Evolutionary conservation across 2,329 filamentous ascomycete genomes (phyloP), one percentile per base, ranked within the genome.

Genomic region (Chrysoporthe puriensis): DNA sequence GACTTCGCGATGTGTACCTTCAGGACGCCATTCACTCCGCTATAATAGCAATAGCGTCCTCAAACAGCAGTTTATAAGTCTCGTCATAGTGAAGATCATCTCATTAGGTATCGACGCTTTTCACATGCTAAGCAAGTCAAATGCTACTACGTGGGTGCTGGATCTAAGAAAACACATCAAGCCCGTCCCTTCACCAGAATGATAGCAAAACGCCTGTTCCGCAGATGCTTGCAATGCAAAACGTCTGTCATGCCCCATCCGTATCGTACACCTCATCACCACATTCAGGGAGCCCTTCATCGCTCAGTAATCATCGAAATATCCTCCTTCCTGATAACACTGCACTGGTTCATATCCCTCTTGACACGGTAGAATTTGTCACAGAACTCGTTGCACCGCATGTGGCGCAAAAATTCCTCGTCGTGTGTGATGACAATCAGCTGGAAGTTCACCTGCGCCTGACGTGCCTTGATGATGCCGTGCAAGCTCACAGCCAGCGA

Each of bases 341-440:
- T 97, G 77, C 97, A 95, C 81, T 97, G 94, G 73, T 87, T 88
- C 73, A 91, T 88, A 76, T 97, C 91, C 63, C 96, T 85, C 70
- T 87, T 91, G 13, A 99, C 92, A 4, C 94, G 88, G 80, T 92
- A 98, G 77, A 97, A 99, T 71, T 90, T 89, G 79, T 98, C 96
- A 71, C 91, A 92, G 76, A 97, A 98, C 73, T 99, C 95, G 34
- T 89, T 90, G 77, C 94, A 97, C 73, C 94, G 90, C 96, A 99
- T 99, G 75, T 94, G 89, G 65, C 91, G 87, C 76, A 99, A 77
- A 75, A 99, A 99, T 75, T 97, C 93, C 81, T 98, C 96, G 80
- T 99, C 96, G 83, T 99, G 96, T 4, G 96, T 99, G 78, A 99
- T 99, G 75, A 99, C 93, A 76, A 99, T 96, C 66, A 99, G 88